Evolutionary conservation across 2,329 filamentous ascomycete genomes (phyloP).

Genomic region (Colletotrichum liaoningense): DNA sequence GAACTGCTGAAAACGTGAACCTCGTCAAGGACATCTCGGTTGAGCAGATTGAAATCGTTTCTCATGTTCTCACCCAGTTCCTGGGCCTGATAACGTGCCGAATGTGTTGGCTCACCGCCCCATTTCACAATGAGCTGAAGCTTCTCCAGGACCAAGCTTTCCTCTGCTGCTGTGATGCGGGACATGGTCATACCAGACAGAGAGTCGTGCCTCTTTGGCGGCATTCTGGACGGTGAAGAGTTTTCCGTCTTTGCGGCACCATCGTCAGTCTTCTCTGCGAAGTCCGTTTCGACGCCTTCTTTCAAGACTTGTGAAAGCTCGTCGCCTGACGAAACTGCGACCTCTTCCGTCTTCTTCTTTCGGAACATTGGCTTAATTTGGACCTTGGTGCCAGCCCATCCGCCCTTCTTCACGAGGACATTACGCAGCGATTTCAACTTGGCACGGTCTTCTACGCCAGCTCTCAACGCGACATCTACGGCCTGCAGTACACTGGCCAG

Average conservation of each 20-base stretch:
- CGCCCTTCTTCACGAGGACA: conserved; percentile 90
- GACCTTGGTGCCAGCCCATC: conserved; percentile 95
- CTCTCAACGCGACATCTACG: conserved; percentile 81
- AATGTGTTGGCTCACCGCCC: conserved; percentile 98
- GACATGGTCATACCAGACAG: conserved; percentile 92
- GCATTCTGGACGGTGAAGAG: conserved; percentile 45
- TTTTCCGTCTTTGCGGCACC: conserved; percentile 28
- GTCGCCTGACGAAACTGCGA: conserved; percentile 42
- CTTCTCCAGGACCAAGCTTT: conserved; percentile 94
- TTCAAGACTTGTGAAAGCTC: conserved; percentile 48
- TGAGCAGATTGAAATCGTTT: conserved; percentile 92
- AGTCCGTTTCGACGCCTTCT: conserved; percentile 42
- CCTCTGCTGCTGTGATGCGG: conserved; percentile 91
- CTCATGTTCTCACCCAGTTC: conserved; percentile 96
- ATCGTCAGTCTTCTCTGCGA: conserved; percentile 37
- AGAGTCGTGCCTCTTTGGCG: conserved; percentile 80
- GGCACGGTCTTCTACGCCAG: conserved; percentile 83
- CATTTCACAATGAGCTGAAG: conserved; percentile 98
- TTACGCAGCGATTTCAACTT: conserved; percentile 90
- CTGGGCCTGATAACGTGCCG: conserved; percentile 93
- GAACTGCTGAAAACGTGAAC: conserved; percentile 97
- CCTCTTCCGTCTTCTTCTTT: conserved; percentile 79
- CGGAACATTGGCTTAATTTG: conserved; percentile 99
- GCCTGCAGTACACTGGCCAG: conserved; percentile 90
- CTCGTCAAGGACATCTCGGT: conserved; percentile 90